These are phyloP conservation scores for Hansfordia pulvinata DNA, from an alignment of 2,329 filamentous ascomycete species.

Conservation along the genomic window DNA sequence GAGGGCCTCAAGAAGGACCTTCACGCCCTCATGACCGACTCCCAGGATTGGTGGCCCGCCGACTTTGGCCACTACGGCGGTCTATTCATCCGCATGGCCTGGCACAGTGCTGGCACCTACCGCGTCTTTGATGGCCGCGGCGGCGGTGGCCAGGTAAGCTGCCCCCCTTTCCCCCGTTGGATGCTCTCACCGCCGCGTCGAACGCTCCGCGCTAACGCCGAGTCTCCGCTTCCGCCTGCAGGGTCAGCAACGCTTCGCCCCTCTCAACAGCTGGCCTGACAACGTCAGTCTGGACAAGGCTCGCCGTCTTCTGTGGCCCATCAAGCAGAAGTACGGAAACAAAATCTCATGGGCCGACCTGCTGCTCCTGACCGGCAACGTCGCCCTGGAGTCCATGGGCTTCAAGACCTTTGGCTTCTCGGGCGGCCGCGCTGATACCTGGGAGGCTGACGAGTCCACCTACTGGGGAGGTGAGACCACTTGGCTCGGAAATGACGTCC, in stretches of 20 bases:
- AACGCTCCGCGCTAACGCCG: too few species aligned
- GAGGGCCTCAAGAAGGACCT: slow-evolving; percentile 62
- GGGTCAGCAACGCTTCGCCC: slow-evolving; percentile 68
- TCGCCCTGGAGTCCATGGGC: slow-evolving; percentile 65
- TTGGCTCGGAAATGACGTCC: slow-evolving; percentile 64
- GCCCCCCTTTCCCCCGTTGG: too few species aligned
- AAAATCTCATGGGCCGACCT: slow-evolving; percentile 75
- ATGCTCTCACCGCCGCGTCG: too few species aligned
- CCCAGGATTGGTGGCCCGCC: slow-evolving; percentile 70
- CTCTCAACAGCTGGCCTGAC: slow-evolving; percentile 73
- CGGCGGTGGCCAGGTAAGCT: slow-evolving; percentile 57
- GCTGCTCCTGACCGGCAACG: slow-evolving; percentile 58
- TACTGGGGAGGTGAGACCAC: slow-evolving; percentile 67
- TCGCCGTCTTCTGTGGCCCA: slow-evolving; percentile 63
- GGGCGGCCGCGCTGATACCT: slow-evolving; percentile 58
- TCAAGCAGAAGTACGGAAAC: slow-evolving; percentile 76
- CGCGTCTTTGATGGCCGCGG: slow-evolving; percentile 63
- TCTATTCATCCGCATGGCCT: slow-evolving; percentile 69
- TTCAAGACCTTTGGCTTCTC: slow-evolving; percentile 63
- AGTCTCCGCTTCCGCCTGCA: too few species aligned
- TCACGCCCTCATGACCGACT: slow-evolving; percentile 58
- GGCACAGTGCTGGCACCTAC: slow-evolving; percentile 71
- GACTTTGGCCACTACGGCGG: slow-evolving; percentile 74
- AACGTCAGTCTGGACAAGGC: slow-evolving; percentile 71
- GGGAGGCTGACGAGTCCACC: slow-evolving; percentile 61